Conservation (phyloP, 495 filamentous ascomycete genomes). For the Penicillium goetzii region DNA sequence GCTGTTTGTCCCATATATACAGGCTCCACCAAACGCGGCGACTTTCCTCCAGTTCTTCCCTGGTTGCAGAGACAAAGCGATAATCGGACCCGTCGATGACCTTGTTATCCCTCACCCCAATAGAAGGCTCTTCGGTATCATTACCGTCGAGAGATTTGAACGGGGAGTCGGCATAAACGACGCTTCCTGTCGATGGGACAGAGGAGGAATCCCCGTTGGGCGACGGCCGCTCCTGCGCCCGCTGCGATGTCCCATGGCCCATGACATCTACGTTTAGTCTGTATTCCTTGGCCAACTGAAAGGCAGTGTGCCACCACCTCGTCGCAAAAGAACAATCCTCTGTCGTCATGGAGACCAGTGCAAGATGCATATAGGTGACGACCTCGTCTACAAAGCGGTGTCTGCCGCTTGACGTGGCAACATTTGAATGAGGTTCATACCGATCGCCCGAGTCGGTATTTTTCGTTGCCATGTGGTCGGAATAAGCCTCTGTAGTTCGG, state of each 20-base stretch:
- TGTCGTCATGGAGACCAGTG: conserved; percentile 1
- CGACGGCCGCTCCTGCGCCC: not conserved
- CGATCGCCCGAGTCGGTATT: not conserved
- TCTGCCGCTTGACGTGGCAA: not conserved
- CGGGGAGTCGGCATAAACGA: conserved; percentile 1
- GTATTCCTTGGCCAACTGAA: not conserved
- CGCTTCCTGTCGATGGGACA: not conserved
- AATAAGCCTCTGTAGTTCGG: not conserved
- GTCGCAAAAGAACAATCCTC: not conserved
- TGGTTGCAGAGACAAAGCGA: conserved; percentile 1
- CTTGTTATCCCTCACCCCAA: not conserved
- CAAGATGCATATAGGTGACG: conserved; percentile 1
- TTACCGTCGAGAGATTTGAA: not conserved
- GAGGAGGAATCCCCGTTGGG: not conserved
- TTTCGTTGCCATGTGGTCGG: not conserved
- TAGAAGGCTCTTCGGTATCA: not conserved
- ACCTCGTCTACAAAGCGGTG: not conserved
- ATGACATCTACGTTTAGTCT: not conserved
- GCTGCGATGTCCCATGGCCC: not conserved
- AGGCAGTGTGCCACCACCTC: not conserved
- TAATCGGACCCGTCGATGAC: not conserved
- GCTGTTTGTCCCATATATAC: not conserved
- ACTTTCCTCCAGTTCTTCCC: not conserved
- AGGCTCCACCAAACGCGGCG: not conserved
- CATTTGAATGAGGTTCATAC: not conserved